A percentile compares a stretch with the other conserved stretches of the same genome.
Evolutionary conservation across 2,329 filamentous ascomycete species (phyloP).

Genomic region (Amylocarpus encephaloides): DNA sequence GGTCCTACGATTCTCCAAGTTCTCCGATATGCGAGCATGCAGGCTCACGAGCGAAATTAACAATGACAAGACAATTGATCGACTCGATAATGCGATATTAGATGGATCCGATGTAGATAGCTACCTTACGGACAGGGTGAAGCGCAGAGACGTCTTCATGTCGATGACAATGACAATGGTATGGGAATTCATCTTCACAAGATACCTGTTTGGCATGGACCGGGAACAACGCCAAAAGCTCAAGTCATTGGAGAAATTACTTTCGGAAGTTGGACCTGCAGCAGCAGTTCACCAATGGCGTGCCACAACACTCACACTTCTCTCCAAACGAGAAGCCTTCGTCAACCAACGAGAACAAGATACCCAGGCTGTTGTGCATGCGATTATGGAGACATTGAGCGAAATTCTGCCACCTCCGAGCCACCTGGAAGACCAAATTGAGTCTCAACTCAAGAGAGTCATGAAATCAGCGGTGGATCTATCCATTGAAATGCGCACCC

Average conservation of each 20-base stretch:
- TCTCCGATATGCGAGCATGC: slow-evolving; percentile 86
- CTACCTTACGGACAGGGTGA: slow-evolving; percentile 82
- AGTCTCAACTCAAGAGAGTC: slow-evolving; percentile 79
- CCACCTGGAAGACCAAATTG: slow-evolving; percentile 72
- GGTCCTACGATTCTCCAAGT: slow-evolving; percentile 96
- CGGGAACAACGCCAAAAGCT: slow-evolving; percentile 95
- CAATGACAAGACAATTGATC: slow-evolving; percentile 88
- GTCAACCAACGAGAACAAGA: slow-evolving; percentile 76
- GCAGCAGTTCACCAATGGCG: slow-evolving; percentile 96
- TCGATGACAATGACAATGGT: slow-evolving; percentile 98
- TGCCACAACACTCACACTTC: slow-evolving; percentile 84
- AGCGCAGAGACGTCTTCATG: slow-evolving; percentile 92
- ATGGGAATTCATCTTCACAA: slow-evolving; percentile 97
- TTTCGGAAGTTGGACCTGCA: slow-evolving; percentile 79
- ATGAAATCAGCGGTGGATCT: slow-evolving; percentile 83
- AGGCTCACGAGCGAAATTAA: slow-evolving; percentile 77
- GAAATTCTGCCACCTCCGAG: slow-evolving; percentile 81
- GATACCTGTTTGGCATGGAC: slow-evolving; percentile 98
- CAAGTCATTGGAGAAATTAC: slow-evolving; percentile 87
- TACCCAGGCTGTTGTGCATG: slow-evolving; percentile 91
- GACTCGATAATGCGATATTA: slow-evolving; percentile 87
- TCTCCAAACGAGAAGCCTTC: slow-evolving; percentile 76
- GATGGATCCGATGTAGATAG: slow-evolving; percentile 90
- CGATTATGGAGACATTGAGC: slow-evolving; percentile 77
- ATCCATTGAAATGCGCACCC: slow-evolving; percentile 94